Percentiles rank a stretch among this genome's conserved stretches.
These are phyloP conservation scores for Amaranthus cruentus DNA, from an alignment of 148 eudicot genomes.

Conservation along the genomic window DNA sequence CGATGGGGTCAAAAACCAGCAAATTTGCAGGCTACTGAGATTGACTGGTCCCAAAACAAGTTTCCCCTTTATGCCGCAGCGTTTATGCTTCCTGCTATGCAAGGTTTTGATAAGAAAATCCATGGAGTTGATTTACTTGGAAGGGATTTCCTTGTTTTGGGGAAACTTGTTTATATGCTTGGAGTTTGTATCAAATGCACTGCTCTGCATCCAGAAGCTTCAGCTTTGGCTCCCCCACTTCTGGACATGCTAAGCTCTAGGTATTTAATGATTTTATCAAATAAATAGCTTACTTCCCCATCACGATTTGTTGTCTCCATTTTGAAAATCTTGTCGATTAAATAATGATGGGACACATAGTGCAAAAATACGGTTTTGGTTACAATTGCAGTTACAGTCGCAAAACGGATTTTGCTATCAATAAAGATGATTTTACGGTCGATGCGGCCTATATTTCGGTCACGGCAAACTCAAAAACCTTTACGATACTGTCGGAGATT, in stretches of 20 bases:
- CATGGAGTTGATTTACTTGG: slow-evolving; percentile 95
- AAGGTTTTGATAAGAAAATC: slow-evolving; percentile 88
- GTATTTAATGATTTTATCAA: slow-evolving; percentile 27
- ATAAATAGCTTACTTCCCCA: neutral
- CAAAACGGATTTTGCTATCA: too few relatives aligned
- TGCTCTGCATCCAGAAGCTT: slow-evolving; percentile 97
- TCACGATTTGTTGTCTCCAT: neutral
- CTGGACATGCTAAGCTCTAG: slow-evolving; percentile 85
- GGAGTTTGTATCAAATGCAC: slow-evolving; percentile 86
- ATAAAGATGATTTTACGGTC: too few relatives aligned
- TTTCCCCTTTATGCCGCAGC: slow-evolving; percentile 90
- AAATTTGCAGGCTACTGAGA: slow-evolving; percentile 33
- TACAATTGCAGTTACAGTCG: too few relatives aligned
- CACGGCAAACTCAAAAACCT: too few relatives aligned
- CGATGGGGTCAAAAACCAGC: slow-evolving; percentile 50
- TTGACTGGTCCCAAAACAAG: slow-evolving; percentile 59
- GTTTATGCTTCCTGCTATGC: slow-evolving; percentile 97
- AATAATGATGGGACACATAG: too few relatives aligned
- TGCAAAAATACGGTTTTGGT: too few relatives aligned
- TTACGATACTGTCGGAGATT: too few relatives aligned
- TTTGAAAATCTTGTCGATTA: neutral
- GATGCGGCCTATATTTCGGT: too few relatives aligned
- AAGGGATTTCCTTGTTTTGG: slow-evolving; percentile 83
- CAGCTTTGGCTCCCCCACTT: slow-evolving; percentile 65
- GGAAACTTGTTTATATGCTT: slow-evolving; percentile 86